Evolutionary conservation across 768 basidiomycete genomes (phyloP).

Genomic region (Kwoniella dejecticola): DNA sequence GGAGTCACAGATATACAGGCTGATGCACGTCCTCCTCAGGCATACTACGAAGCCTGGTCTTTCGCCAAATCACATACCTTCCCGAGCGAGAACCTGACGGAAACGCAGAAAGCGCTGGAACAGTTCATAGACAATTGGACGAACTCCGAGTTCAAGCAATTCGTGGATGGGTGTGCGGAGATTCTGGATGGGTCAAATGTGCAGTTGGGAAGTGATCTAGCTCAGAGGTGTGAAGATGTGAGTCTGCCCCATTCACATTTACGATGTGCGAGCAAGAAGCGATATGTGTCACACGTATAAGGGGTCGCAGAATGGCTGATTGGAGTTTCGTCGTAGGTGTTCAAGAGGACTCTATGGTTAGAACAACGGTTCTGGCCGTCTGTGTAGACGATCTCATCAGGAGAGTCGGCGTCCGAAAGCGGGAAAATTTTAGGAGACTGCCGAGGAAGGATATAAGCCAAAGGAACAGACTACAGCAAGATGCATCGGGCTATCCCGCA

Average conservation of each 20-base stretch:
- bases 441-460: too few relatives aligned
- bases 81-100: slow-evolving; percentile 49
- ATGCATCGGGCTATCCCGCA: too few relatives aligned
- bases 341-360: slow-evolving; percentile 29
- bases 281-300: too few relatives aligned
- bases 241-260: neutral
- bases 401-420: neutral
- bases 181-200: slow-evolving; percentile 52
- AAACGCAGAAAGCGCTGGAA: slow-evolving; percentile 49
- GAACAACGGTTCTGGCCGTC: slow-evolving; percentile 40
- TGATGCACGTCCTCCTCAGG: slow-evolving; percentile 58
- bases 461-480: too few relatives aligned
- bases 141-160: slow-evolving; percentile 47
- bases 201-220: slow-evolving; percentile 6
- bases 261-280: too few relatives aligned
- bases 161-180: slow-evolving; percentile 45
- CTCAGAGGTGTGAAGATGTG: slow-evolving; percentile 30
- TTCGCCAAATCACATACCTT: slow-evolving; percentile 57
- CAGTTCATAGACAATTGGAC: slow-evolving; percentile 70
- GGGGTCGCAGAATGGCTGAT: too few relatives aligned
- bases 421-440: neutral
- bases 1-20: too few relatives aligned
- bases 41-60: slow-evolving; percentile 72
- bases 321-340: slow-evolving; percentile 19
- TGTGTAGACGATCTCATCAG: slow-evolving; percentile 3